Evolutionary conservation across 768 basidiomycete species (phyloP).

Genomic region (Termitomyces titanicus): DNA sequence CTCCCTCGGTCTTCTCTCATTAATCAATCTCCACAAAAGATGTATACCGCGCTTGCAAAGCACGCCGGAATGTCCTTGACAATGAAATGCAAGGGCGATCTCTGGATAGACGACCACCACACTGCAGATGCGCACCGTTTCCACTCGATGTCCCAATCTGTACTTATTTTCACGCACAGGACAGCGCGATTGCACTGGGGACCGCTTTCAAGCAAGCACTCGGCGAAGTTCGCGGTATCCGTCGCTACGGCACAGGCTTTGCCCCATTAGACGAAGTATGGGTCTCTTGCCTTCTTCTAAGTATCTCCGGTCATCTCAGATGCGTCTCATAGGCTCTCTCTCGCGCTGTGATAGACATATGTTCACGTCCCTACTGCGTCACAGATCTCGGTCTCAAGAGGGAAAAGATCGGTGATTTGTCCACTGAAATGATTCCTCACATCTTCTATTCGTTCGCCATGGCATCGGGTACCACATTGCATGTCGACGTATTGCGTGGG

Average conservation of each 20-base stretch:
- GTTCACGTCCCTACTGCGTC: conserved; percentile 94
- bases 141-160: not conserved
- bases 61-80: conserved; percentile 92
- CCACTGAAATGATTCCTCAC: conserved; percentile 98
- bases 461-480: conserved; percentile 89
- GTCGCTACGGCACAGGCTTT: conserved; percentile 93
- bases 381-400: conserved; percentile 84
- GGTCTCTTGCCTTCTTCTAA: not conserved
- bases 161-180: conserved; percentile 47
- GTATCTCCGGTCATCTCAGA: conserved; percentile 6
- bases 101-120: conserved; percentile 99
- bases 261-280: conserved; percentile 95
- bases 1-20: conserved; percentile 2
- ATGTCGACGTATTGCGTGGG: conserved; percentile 91
- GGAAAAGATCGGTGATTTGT: conserved; percentile 92
- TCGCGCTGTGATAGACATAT: conserved; percentile 96
- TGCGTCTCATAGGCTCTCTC: conserved; percentile 63
- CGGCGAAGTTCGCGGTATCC: conserved; percentile 92
- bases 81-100: conserved; percentile 90
- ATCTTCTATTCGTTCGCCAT: conserved; percentile 98
- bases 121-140: conserved; percentile 81
- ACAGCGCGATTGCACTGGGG: conserved; percentile 83
- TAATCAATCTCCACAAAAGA: conserved; percentile 43
- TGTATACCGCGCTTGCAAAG: conserved; percentile 97
- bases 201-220: conserved; percentile 93